phyloP scores from a whole-genome alignment of 2,329 filamentous ascomycete species.

The Endothia cerciana region DNA sequence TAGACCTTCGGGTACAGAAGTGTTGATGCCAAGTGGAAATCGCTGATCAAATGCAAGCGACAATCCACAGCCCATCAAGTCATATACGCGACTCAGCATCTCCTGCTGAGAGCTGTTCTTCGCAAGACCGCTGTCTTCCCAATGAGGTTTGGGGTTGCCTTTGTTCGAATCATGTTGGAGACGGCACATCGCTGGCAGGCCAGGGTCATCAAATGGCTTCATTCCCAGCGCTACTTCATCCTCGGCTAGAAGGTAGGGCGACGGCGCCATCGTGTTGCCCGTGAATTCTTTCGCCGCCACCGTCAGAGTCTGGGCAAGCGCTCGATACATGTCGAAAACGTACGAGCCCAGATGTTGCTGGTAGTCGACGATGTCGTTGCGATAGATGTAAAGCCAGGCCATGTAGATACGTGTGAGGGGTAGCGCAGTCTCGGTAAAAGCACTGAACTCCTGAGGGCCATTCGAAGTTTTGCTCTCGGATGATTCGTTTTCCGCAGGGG shows the following conservation, averaged over 20 bases:
- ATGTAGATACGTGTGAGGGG: conserved; percentile 57
- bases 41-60: conserved; percentile 23
- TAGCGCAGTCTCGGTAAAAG: conserved; percentile 48
- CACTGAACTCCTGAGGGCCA: conserved; percentile 39
- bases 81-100: conserved; percentile 25
- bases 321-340: conserved; percentile 51
- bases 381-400: conserved; percentile 55
- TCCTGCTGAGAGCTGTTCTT: conserved; percentile 20
- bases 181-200: conserved; percentile 45
- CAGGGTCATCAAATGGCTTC: conserved; percentile 44
- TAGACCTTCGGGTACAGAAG: conserved; percentile 1
- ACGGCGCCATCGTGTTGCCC: conserved; percentile 42
- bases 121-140: conserved; percentile 30
- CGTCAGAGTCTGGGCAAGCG: conserved; percentile 51
- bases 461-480: conserved; percentile 30
- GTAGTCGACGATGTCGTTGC: conserved; percentile 51
- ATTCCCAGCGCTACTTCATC: conserved; percentile 53
- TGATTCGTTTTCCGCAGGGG: conserved; percentile 43
- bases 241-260: conserved; percentile 56
- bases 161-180: conserved; percentile 39
- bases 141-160: conserved; percentile 34
- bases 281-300: conserved; percentile 53
- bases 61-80: conserved; percentile 25
- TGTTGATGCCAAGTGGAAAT: conserved; percentile 21
- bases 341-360: conserved; percentile 49